Evolutionary conservation across 768 basidiomycete genomes (phyloP).

Genomic region (Clitopilus hobsonii): DNA sequence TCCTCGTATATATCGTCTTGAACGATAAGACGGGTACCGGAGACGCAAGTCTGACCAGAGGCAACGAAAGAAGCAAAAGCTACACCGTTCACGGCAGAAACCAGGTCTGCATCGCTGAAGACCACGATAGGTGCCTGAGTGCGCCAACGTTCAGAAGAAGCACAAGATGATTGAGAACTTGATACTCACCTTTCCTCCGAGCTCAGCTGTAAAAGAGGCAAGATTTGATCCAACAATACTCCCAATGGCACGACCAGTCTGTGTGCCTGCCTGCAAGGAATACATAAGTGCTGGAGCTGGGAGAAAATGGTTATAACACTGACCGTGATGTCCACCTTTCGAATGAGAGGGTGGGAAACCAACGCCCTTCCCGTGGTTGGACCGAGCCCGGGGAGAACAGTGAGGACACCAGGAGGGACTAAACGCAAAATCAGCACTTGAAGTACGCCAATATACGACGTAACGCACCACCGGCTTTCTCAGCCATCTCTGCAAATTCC

Average conservation of each 20-base stretch:
- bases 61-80: slow-evolving; percentile 85
- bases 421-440: not conserved
- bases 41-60: slow-evolving; percentile 89
- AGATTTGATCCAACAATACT: slow-evolving; percentile 71
- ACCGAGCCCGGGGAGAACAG: slow-evolving; percentile 73
- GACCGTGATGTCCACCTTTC: slow-evolving; percentile 85
- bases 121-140: slow-evolving; percentile 72
- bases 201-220: slow-evolving; percentile 73
- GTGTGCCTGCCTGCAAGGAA: slow-evolving; percentile 61
- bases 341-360: slow-evolving; percentile 58
- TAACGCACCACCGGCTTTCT: slow-evolving; percentile 56
- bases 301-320: slow-evolving; percentile 13
- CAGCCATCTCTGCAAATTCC: slow-evolving; percentile 65
- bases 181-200: slow-evolving; percentile 76
- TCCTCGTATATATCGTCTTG: slow-evolving; percentile 65
- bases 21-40: slow-evolving; percentile 78
- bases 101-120: slow-evolving; percentile 73
- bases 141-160: not conserved
- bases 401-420: slow-evolving; percentile 79
- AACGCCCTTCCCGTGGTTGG: slow-evolving; percentile 58
- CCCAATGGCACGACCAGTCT: slow-evolving; percentile 72
- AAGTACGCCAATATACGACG: not conserved
- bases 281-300: not conserved
- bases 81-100: slow-evolving; percentile 74
- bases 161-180: not conserved